Percentiles rank a stretch among this genome's conserved stretches.
These are phyloP conservation scores for Pichia sp. DNA, from an alignment of 1,139 yeast genomes.

Conservation along the genomic window DNA sequence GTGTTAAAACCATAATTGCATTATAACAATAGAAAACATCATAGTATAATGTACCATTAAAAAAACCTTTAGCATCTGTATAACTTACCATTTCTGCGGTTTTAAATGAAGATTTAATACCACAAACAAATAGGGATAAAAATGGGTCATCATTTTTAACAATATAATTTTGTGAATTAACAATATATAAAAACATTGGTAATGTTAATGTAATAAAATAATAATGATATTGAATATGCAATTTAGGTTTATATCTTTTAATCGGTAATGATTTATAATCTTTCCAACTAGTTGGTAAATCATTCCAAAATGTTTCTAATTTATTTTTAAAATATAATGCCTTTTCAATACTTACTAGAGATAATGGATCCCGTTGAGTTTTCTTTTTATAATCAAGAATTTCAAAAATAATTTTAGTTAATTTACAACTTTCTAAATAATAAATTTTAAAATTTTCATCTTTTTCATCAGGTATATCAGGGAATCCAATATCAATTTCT, in stretches of 20 bases:
- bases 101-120: conserved; percentile 33
- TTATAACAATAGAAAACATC: conserved; percentile 38
- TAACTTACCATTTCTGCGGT: conserved; percentile 33
- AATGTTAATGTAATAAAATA: conserved; percentile 34
- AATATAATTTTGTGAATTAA: conserved; percentile 27
- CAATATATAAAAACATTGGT: conserved; percentile 36
- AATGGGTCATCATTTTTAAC: conserved; percentile 34
- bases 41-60: conserved; percentile 36
- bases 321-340: conserved; percentile 32
- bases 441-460: conserved; percentile 31
- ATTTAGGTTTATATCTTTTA: conserved; percentile 34
- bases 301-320: conserved; percentile 30
- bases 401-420: conserved; percentile 33
- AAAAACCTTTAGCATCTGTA: conserved; percentile 30
- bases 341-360: conserved; percentile 33
- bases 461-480: conserved; percentile 24
- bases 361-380: conserved; percentile 32
- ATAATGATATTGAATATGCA: conserved; percentile 35
- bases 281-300: conserved; percentile 28
- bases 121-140: conserved; percentile 31
- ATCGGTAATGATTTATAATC: conserved; percentile 29
- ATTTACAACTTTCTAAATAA: conserved; percentile 30
- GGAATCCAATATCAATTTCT: conserved; percentile 33
- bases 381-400: conserved; percentile 33
- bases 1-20: conserved; percentile 34